A percentile compares a stretch with the other conserved stretches of the same genome.
These are phyloP conservation scores for Peltaster fructicola DNA, from an alignment of 2,329 filamentous ascomycete genomes.

Conservation along the genomic window DNA sequence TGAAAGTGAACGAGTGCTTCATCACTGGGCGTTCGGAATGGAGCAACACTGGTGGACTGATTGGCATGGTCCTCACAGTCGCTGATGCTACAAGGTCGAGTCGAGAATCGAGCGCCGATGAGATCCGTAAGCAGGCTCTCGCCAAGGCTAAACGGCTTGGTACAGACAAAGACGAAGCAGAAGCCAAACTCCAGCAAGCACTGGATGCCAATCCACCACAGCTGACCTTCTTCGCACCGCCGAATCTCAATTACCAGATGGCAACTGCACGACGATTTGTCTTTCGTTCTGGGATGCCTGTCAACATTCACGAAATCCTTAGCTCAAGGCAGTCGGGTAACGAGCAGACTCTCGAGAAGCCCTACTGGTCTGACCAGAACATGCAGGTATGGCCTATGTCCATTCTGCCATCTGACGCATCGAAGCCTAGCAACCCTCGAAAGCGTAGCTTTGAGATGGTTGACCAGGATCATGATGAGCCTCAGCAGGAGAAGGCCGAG, in stretches of 20 bases:
- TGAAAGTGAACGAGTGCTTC: conserved; percentile 60
- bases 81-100: conserved; percentile 45
- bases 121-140: conserved; percentile 22
- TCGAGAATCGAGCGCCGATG: conserved; percentile 22
- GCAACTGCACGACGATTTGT: conserved; percentile 75
- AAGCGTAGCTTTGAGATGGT: conserved; percentile 21
- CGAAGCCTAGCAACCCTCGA: conserved; percentile 10
- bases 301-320: conserved; percentile 52
- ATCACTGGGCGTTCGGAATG: conserved; percentile 62
- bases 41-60: conserved; percentile 59
- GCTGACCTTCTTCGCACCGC: conserved; percentile 58
- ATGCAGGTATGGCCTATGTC: conserved; percentile 76
- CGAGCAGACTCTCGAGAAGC: conserved; percentile 23
- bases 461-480: conserved; percentile 15
- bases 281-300: conserved; percentile 63
- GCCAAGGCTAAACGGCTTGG: conserved; percentile 18
- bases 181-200: conserved; percentile 12
- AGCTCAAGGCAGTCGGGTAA: conserved; percentile 15
- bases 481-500: conserved; percentile 6
- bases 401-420: conserved; percentile 21
- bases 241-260: conserved; percentile 62
- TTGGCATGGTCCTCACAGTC: conserved; percentile 71
- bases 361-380: conserved; percentile 58
- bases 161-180: conserved; percentile 12
- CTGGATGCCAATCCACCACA: conserved; percentile 6